Evolutionary conservation across 73 alveolate species (phyloP), one percentile per base, ranked within the genome.

Genomic region (Effrenium voratum): DNA sequence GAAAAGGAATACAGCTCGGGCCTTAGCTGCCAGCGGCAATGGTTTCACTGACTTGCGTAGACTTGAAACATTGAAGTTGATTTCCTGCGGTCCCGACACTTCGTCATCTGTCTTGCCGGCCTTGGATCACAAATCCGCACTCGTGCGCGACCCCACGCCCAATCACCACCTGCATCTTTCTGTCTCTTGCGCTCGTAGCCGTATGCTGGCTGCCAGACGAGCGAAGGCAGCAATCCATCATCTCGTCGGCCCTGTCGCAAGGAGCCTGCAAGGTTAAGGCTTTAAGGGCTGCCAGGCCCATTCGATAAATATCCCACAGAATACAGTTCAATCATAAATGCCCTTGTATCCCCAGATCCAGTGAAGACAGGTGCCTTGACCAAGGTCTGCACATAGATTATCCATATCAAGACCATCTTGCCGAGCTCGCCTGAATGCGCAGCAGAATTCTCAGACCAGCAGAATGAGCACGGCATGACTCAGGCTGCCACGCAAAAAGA

Each of bases 201-300:
- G n/a, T n/a, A n/a, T n/a, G n/a, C n/a, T n/a, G n/a, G n/a, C n/a
- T n/a, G n/a, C n/a, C n/a, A n/a, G n/a, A n/a, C n/a, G n/a, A n/a
- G n/a, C n/a, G n/a, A n/a, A 22, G 95, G 95, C 85, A 87, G 84
- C 46, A 87, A 49, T 43, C 95, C 95, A 63, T 87, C 95, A 44
- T 87, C 95, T 30, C 95, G 40, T 28, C 84, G 95, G 32, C 95
- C 84, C 45, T 16, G 0, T 4, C 80, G n/a, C 8, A n/a, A 5
- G 26, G 63, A 87, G 63, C 95, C 95, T 79, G 41, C 34, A 43
- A 22, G 19, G 22, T 12, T 12, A 28, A 8, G 86, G 86, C 1
- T 22, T 40, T 40, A 30, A 43, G 66, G 0, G 57, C 41, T 24
- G 38, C 63, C 40, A 40, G 34, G 41, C n/a, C 15, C 40, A 2